Percentiles rank a stretch among this genome's conserved stretches.
Conservation (phyloP, 768 basidiomycete species). For the Fomitopsis pulvina region DNA sequence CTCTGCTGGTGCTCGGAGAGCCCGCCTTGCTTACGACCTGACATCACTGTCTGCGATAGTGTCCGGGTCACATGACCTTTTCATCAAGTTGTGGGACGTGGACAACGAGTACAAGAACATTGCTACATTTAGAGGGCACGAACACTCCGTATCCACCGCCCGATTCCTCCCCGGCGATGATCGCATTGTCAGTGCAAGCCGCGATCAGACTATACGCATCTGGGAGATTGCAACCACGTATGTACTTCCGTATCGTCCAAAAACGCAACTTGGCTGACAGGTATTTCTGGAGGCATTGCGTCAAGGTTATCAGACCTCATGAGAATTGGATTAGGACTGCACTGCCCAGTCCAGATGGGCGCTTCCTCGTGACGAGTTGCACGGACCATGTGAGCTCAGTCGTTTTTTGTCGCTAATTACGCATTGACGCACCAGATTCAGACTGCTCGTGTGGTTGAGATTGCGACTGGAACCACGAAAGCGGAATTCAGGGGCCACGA, state of each 20-base stretch:
- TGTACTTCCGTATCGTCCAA: slow-evolving; percentile 7
- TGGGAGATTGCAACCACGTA: slow-evolving; percentile 53
- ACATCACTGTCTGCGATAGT: slow-evolving; percentile 73
- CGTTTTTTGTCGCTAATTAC: not conserved
- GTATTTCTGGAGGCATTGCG: slow-evolving; percentile 35
- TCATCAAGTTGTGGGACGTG: slow-evolving; percentile 52
- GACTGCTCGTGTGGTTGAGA: slow-evolving; percentile 48
- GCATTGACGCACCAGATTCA: slow-evolving; percentile 12
- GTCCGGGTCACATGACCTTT: slow-evolving; percentile 50
- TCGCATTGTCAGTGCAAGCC: slow-evolving; percentile 44
- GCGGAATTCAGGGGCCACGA: slow-evolving; percentile 50
- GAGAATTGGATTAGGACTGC: slow-evolving; percentile 43
- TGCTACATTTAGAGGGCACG: slow-evolving; percentile 46
- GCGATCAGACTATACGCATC: slow-evolving; percentile 47
- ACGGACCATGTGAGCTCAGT: slow-evolving; percentile 43
- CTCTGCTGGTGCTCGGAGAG: slow-evolving; percentile 52
- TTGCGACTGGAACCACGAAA: slow-evolving; percentile 40
- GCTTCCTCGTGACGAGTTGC: slow-evolving; percentile 41
- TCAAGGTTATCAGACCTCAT: slow-evolving; percentile 44
- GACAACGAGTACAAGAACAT: slow-evolving; percentile 48
- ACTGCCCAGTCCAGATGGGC: slow-evolving; percentile 33
- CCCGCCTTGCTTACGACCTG: slow-evolving; percentile 45
- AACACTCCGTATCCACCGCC: slow-evolving; percentile 49
- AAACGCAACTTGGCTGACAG: too few species aligned
- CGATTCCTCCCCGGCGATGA: slow-evolving; percentile 48